phyloP scores from a whole-genome alignment of 31 red algal genomes.

The Porphyra umbilicalis region DNA sequence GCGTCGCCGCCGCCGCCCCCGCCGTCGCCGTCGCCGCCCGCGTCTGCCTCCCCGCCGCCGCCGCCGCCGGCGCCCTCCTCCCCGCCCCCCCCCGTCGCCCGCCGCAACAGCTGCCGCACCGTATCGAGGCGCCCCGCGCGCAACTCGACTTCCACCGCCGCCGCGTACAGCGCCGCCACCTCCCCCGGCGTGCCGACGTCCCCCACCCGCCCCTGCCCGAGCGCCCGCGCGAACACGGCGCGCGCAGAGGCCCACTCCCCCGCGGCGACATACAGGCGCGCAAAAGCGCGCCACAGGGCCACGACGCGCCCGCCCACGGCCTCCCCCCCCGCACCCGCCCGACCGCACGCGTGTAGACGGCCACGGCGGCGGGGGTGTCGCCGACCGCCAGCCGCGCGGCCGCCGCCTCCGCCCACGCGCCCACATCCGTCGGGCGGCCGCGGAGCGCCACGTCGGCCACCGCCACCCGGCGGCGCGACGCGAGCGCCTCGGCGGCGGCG shows the following conservation, averaged over 20 bases:
- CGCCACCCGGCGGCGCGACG: background rate
- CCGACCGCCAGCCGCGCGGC: slow-evolving; percentile 1
- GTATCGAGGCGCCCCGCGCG: slow-evolving; percentile 11
- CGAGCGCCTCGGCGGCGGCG: background rate
- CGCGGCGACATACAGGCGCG: slow-evolving; percentile 59
- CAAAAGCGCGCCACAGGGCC: slow-evolving; percentile 85
- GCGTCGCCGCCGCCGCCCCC: slow-evolving; percentile 9
- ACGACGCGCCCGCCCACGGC: slow-evolving; percentile 48
- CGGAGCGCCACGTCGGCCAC: background rate
- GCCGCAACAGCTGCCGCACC: slow-evolving; percentile 25
- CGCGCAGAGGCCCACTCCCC: slow-evolving; percentile 55
- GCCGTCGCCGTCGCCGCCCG: slow-evolving; percentile 29
- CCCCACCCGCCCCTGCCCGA: slow-evolving; percentile 4
- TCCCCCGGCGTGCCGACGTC: slow-evolving; percentile 47
- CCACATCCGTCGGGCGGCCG: background rate
- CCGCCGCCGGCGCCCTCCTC: slow-evolving; percentile 42
- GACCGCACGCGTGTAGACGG: slow-evolving; percentile 62
- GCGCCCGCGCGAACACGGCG: slow-evolving; percentile 50
- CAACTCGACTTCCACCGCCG: slow-evolving; percentile 75
- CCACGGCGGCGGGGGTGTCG: slow-evolving; percentile 46
- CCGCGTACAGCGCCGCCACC: slow-evolving; percentile 69
- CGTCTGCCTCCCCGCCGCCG: slow-evolving; percentile 57
- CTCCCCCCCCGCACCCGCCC: slow-evolving; percentile 46
- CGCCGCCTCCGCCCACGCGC: background rate
- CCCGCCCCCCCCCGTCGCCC: slow-evolving; percentile 17